Base-by-base conservation (phyloP, 768 basidiomycete genomes). In the Lenzites betulinus region DNA sequence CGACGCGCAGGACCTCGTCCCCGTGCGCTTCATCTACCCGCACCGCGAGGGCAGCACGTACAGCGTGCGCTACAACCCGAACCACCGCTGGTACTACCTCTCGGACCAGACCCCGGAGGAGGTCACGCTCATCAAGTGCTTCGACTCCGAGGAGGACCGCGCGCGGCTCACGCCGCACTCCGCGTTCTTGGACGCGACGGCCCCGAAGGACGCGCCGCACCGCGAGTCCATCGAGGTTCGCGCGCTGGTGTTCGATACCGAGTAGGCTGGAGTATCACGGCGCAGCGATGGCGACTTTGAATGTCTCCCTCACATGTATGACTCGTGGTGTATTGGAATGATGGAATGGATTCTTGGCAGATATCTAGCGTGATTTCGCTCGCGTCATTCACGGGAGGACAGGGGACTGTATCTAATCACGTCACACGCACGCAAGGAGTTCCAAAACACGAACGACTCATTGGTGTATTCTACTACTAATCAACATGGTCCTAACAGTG, bases 161-260 rank as follows among this genome's bases (percentile, higher is more conserved):
- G 72, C 76, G 33, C 68, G 70, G 20, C 62, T 77, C 51, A 74
- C 76, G 1, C 74, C 76, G 16, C 76, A 77, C 33, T 68, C 74
- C 2, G 76, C 76, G 12, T 77, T 77, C 64, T 30, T 48, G 46
- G 76, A 77, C 57, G 56, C 50, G 7, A 69, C 67, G 0, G 71
- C 69, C n/a, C 73, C 73, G 2, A 35, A 58, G 30, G 67, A 70
- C 26, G 71, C 74, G 8, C 75, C 72, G 2, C 59, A 71, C 39
- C 68, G 76, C 47, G 70, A 77, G 65, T 75, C 73, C n/a, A 77
- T 77, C 12, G 76, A 77, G 64, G 67, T 77, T 44, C 67, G 76
- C 22, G 72, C 73, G 3, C 67, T 77, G 54, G 75, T 77, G 18
- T 77, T 76, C 42, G 74, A 77, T 41, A 54, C 44, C 6, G 72